A percentile compares a stretch with the other conserved stretches of the same genome.
phyloP scores from a whole-genome alignment of 768 basidiomycete genomes.

The Agaricus subrufescens region DNA sequence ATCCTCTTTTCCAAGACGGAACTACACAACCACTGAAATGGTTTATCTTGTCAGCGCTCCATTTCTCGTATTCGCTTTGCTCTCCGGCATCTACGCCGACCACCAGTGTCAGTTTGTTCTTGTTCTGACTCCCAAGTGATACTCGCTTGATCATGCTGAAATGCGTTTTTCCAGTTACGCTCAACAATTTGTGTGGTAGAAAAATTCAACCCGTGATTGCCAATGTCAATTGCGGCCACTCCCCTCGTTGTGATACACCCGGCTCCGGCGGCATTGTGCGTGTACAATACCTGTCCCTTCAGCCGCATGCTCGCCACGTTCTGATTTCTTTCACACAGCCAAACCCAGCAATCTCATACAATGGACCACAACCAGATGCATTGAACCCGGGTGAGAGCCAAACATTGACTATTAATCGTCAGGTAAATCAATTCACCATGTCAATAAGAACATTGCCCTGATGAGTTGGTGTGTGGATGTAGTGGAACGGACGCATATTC shows the following conservation, averaged over 20 bases:
- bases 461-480: not conserved
- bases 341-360: constrained; percentile 27
- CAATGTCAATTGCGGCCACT: constrained; percentile 36
- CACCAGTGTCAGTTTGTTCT: constrained; percentile 15
- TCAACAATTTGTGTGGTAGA: constrained; percentile 28
- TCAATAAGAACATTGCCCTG: not conserved
- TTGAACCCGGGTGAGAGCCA: constrained; percentile 22
- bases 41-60: not conserved
- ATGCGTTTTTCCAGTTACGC: constrained; percentile 20
- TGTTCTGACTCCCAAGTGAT: not conserved
- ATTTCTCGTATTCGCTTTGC: not conserved
- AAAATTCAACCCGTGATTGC: constrained; percentile 30
- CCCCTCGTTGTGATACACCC: constrained; percentile 31
- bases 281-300: constrained; percentile 2
- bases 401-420: constrained; percentile 23
- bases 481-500: constrained; percentile 41
- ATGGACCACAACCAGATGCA: constrained; percentile 27
- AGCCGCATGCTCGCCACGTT: too few relatives aligned
- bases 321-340: constrained; percentile 12
- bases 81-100: constrained; percentile 13
- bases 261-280: constrained; percentile 26
- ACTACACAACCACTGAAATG: not conserved
- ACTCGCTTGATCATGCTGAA: not conserved
- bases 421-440: constrained; percentile 13
- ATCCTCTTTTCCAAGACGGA: too few relatives aligned